Evolutionary conservation across 768 basidiomycete genomes (phyloP).

Genomic region (Trametes villosa): DNA sequence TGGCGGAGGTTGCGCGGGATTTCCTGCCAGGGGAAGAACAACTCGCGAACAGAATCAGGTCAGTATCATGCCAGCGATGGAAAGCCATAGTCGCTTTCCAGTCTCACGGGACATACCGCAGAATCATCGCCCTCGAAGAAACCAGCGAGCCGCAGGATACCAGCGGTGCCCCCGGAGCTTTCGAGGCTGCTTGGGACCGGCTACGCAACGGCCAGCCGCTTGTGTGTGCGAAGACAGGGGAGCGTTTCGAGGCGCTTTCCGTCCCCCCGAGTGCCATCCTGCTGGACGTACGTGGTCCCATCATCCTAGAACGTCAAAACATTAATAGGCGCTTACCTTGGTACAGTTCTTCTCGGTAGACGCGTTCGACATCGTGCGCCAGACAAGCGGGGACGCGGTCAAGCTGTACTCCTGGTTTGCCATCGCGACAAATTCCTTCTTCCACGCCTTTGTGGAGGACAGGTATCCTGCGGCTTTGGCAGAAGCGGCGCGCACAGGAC

Average conservation of each 20-base stretch:
- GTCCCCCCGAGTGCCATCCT: background rate
- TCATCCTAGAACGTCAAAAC: background rate
- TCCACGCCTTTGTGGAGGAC: background rate
- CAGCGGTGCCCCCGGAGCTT: conserved; percentile 6
- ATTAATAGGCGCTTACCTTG: too few species aligned
- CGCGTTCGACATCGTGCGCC: background rate
- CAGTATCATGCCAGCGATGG: background rate
- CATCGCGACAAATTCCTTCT: background rate
- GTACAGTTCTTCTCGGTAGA: background rate
- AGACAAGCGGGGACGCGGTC: background rate
- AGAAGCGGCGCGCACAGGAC: background rate
- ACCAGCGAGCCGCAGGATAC: background rate
- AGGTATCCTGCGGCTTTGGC: background rate
- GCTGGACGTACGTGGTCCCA: background rate
- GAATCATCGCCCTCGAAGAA: background rate
- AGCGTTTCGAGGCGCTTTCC: background rate
- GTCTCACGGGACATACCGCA: background rate
- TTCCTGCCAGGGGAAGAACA: conserved; percentile 1
- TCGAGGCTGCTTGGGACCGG: conserved; percentile 7
- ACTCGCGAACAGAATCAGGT: conserved; percentile 1
- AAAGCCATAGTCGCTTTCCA: background rate
- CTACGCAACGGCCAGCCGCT: conserved; percentile 13
- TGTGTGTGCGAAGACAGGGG: conserved; percentile 15
- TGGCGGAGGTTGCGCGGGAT: conserved; percentile 9
- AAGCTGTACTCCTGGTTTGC: background rate